phyloP scores from a whole-genome alignment of 306 rosid genomes.

The Castanea crenata region DNA sequence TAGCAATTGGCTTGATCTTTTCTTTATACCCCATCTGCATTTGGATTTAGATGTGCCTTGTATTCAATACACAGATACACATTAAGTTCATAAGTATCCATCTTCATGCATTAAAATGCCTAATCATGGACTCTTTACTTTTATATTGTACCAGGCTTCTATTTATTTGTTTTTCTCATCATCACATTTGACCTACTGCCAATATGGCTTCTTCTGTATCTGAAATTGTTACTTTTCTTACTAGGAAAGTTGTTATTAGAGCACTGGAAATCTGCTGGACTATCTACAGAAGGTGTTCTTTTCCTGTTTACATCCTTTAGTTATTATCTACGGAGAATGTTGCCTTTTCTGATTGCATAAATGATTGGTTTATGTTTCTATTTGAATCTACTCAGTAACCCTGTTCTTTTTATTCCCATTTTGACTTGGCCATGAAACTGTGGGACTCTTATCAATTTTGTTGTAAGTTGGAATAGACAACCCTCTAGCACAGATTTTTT shows the following conservation, averaged over 20 bases:
- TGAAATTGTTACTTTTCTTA: neutral
- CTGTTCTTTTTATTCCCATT: neutral
- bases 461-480: neutral
- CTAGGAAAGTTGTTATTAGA: slow-evolving; percentile 73
- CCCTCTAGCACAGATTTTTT: neutral
- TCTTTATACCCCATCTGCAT: neutral
- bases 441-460: neutral
- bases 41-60: too few species aligned
- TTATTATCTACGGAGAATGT: neutral
- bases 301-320: neutral
- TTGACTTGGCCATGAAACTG: neutral
- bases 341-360: neutral
- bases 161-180: neutral
- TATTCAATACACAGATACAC: neutral
- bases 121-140: neutral
- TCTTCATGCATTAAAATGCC: neutral
- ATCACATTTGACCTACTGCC: neutral
- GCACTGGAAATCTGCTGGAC: slow-evolving; percentile 69
- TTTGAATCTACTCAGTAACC: neutral
- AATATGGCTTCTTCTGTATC: neutral
- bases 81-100: neutral
- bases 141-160: neutral
- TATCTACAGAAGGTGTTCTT: slow-evolving; percentile 60
- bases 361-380: neutral
- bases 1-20: neutral